Base-by-base conservation (phyloP, 495 filamentous ascomycete genomes). In the Entonaema liquescens region DNA sequence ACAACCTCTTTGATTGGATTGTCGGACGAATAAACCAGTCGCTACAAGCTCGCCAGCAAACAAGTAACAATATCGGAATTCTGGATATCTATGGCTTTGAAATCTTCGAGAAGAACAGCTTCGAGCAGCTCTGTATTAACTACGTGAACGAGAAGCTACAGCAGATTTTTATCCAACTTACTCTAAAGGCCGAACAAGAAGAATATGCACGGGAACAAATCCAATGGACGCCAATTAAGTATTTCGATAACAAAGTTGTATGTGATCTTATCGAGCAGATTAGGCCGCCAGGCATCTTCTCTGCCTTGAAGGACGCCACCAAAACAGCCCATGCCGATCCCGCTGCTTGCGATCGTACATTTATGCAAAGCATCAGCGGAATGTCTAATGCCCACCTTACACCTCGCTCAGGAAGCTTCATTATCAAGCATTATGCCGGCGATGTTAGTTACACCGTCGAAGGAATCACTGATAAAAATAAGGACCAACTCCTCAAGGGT, bases 141-240 rank as follows among this genome's bases (percentile, higher is more conserved):
- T 99, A 99, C 77, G 96, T 99, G 76, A 99, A 99, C 81, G 96
- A 99, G 80, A 99, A 99, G 79, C 83, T 99, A 52, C 96, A 99
- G 80, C 96, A 99, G 78, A 99, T 99, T 74, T 99, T 99, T 77
- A 99, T 99, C 66, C 96, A 99, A 79, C 85, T 99, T 66, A 99
- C 96, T 0, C 81, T 99, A 54, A 96, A 95, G 82, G 91, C 96
- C 1, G 96, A 99, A 77, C 96, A 99, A 81, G 96, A 99, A 64
- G 96, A 99, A 79, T 99, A 99, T 70, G 93, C 92, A 12, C 85
- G 93, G 52, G 96, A 99, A 78, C 89, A 98, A 83, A 99, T 99
- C 78, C 88, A 94, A 76, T 99, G 96, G 96, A 98, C 94, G 0
- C 96, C 96, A 2, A 99, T 99, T 84, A 95, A 94, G 71, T 99